Evolutionary conservation across 1,284 basidiomycete species (phyloP), one percentile per base, ranked within the genome.

Genomic region (Vanrija humicola): DNA sequence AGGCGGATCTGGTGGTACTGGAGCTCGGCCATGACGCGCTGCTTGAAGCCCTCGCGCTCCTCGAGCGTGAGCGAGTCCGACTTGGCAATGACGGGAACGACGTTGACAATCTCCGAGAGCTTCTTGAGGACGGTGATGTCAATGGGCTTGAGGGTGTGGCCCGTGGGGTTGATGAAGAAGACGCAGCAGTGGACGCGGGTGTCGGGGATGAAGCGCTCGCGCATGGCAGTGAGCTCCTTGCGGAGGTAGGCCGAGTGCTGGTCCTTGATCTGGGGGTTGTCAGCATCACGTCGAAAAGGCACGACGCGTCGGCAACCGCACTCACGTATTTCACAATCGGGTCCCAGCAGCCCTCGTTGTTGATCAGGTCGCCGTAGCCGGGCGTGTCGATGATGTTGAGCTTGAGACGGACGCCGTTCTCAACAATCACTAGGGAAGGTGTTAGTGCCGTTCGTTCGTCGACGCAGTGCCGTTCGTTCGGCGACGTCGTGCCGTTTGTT

Each of bases 281-380:
- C 46, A 66, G 53, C 45, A 28, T 2, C 28, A 10, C 28, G 28
- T 28, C 28, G 6, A 6, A 10, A 10, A 7, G 3, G 2, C 28
- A 7, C 12, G n/a, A 25, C 0, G 1, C 3, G 8, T 19, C 12
- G 34, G 18, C 16, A 3, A 1, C 21, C 16, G 1, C n/a, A 66
- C 70, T 90, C 80, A 97, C 98, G 79, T 98, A 96, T 79, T 96
- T 96, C 77, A 98, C 84, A 68, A 98, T 97, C 28, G 95, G 90
- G 73, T 98, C 95, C 95, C 95, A 98, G 83, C 96, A 98, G 77
- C 90, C 90, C 77, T 98, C 96, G 77, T 98, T 98, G 84, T 98
- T 97, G 75, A 98, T 86, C 71, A 94, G 90, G 82, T 98, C 96
- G 52, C 94, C 96, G 71, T 96, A 98, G 39, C 96, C 95, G 52